Evolutionary conservation across 371 early-diverging fungal species (phyloP).

Genomic region (Actinomortierella wolfii): DNA sequence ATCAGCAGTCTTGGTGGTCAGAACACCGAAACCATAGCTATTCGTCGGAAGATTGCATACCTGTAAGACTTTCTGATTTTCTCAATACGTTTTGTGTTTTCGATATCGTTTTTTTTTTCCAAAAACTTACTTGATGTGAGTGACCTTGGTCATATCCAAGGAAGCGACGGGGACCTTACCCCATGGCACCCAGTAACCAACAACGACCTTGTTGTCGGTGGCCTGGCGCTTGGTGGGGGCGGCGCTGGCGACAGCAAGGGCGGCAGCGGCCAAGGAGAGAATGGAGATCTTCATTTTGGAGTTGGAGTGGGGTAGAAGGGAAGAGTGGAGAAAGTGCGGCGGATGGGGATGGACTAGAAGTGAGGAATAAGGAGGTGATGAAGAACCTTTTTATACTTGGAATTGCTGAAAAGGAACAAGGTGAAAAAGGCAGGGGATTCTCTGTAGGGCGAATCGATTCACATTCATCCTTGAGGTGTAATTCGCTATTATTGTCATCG

Average conservation of each 20-base stretch:
- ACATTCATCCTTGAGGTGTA: too few species aligned
- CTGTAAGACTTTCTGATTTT: too few species aligned
- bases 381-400: too few species aligned
- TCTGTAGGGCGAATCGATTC: too few species aligned
- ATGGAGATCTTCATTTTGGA: constrained; percentile 22
- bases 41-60: too few species aligned
- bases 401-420: too few species aligned
- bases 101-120: too few species aligned
- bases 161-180: constrained; percentile 55
- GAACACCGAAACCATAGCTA: constrained; percentile 22
- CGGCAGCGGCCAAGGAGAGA: constrained; percentile 31
- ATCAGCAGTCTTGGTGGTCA: constrained; percentile 22
- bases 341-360: too few species aligned
- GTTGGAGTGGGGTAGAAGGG: neutral
- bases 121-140: constrained; percentile 72
- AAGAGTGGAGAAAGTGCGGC: neutral
- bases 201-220: constrained; percentile 19
- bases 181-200: constrained; percentile 68
- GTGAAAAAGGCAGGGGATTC: too few species aligned
- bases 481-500: too few species aligned
- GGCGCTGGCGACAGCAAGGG: constrained; percentile 13
- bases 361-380: too few species aligned
- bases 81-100: too few species aligned
- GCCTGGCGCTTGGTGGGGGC: constrained; percentile 13
- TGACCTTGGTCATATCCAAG: constrained; percentile 57